Base-by-base conservation (phyloP, 2,329 filamentous ascomycete genomes). In the Pseudopyrenochaeta lycopersici region DNA sequence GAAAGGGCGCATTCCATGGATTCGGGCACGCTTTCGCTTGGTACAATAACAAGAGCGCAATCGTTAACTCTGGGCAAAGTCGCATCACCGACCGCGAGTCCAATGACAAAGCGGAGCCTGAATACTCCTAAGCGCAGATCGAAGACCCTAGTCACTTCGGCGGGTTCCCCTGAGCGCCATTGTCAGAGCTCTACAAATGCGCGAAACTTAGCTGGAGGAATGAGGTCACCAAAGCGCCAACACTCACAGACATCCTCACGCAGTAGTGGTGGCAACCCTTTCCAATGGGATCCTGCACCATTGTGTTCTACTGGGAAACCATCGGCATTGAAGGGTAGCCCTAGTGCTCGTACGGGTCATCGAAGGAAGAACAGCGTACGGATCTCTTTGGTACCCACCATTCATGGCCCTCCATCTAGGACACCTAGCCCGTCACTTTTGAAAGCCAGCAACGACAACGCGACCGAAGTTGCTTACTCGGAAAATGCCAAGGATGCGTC, bases 201-300 rank as follows among this genome's bases (percentile, higher is more conserved):
- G 50, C 67, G 70, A 12, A 66, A 73, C 30, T 67, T 71, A 12
- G 73, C 67, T 35, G 70, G 67, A 6, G 75, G 72, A 33, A 57
- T 71, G n/a, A 56, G 56, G 7, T 65, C 62, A 1, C 73, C 74
- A 0, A 70, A 71, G 17, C 69, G 78, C 15, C 74, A 78, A 54
- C 65, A 73, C 18, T 80, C 77, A 2, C 68, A 74, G 36, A 70
- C 75, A 2, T 79, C 72, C 14, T 74, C 76, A 4, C 68, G 72
- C n/a, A 80, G 76, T 55, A 80, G 77, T 60, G 77, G 78, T 40
- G 77, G 77, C 2, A 79, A 80, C 49, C 77, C 78, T 0, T 80
- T 80, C 48, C 78, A 79, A 48, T 80, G 77, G 77, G 78, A 80
- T 52, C 69, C 66, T 20, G 54, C 66, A 17, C 74, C 72, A 10